phyloP scores from a whole-genome alignment of 106 monocot species.

The Acorus calamus region DNA sequence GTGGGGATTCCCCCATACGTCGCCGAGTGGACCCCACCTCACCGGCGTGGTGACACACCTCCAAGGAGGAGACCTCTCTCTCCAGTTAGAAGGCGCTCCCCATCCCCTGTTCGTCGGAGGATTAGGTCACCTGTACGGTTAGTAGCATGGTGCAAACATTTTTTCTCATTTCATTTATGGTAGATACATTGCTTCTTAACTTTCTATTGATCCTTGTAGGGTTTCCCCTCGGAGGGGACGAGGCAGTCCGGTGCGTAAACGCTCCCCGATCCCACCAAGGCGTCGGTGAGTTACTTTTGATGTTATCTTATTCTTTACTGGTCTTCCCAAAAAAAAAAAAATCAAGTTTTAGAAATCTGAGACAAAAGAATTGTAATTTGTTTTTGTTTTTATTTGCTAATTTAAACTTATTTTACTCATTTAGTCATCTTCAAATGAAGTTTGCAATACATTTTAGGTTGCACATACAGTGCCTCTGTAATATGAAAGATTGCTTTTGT shows the following conservation, averaged over 20 bases:
- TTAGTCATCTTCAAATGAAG: too few species aligned
- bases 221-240: slow-evolving; percentile 81
- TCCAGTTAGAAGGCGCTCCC: slow-evolving; percentile 79
- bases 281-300: slow-evolving; percentile 37
- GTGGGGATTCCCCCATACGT: slow-evolving; percentile 54
- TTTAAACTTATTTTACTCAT: too few species aligned
- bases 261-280: slow-evolving; percentile 75
- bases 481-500: too few species aligned
- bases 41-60: slow-evolving; percentile 53
- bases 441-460: too few species aligned
- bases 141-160: neutral
- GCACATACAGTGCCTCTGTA: too few species aligned
- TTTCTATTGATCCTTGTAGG: slow-evolving; percentile 22
- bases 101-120: slow-evolving; percentile 64
- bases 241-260: slow-evolving; percentile 72
- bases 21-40: slow-evolving; percentile 41
- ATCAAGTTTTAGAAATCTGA: too few species aligned
- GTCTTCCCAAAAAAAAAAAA: neutral
- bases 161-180: neutral
- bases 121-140: slow-evolving; percentile 68
- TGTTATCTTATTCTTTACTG: neutral
- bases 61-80: slow-evolving; percentile 55
- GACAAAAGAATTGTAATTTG: too few species aligned
- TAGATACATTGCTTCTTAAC: slow-evolving; percentile 3
- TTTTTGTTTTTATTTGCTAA: too few species aligned